Evolutionary conservation across 768 basidiomycete species (phyloP).

Genomic region (Boletellus ananiceps): DNA sequence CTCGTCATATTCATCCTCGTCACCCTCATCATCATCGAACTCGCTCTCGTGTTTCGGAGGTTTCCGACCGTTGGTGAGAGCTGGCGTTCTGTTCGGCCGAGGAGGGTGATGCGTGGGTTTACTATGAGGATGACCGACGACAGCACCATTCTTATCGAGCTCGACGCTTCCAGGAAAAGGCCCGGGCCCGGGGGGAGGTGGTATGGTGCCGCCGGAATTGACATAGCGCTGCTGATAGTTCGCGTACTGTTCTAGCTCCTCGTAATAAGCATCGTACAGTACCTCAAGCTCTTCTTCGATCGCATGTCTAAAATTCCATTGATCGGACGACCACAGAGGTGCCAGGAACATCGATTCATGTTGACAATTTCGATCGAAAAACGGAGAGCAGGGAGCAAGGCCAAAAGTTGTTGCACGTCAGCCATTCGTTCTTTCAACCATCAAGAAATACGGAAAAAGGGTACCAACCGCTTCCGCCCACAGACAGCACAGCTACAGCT

Average conservation of each 20-base stretch:
- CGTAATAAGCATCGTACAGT: conserved; percentile 99
- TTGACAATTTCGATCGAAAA: conserved; percentile 19
- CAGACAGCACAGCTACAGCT: conserved; percentile 95
- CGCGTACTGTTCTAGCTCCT: conserved; percentile 99
- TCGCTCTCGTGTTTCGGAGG: conserved; percentile 54
- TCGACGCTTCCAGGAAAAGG: conserved; percentile 99
- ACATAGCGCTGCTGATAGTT: conserved; percentile 96
- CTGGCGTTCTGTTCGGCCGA: conserved; percentile 32
- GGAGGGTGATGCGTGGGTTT: conserved; percentile 36
- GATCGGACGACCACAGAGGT: conserved; percentile 13
- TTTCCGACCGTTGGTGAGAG: conserved; percentile 37
- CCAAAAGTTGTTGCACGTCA: conserved; percentile 22
- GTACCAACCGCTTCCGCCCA: conserved; percentile 88
- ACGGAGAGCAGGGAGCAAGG: conserved; percentile 14
- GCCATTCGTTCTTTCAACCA: conserved; percentile 13
- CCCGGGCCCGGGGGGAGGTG: conserved; percentile 92
- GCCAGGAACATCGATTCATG: conserved; percentile 11
- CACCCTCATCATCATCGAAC: conserved; percentile 62
- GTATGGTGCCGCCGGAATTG: conserved; percentile 80
- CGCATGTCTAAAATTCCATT: conserved; percentile 60
- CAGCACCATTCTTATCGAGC: conserved; percentile 84
- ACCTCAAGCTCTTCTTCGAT: conserved; percentile 99
- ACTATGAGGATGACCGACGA: conserved; percentile 41
- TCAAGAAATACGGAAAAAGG: conserved; percentile 26
- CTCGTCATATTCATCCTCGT: conserved; percentile 50